Conservation (phyloP, 352 stramenopile genomes). For the Globisporangium canariense region DNA sequence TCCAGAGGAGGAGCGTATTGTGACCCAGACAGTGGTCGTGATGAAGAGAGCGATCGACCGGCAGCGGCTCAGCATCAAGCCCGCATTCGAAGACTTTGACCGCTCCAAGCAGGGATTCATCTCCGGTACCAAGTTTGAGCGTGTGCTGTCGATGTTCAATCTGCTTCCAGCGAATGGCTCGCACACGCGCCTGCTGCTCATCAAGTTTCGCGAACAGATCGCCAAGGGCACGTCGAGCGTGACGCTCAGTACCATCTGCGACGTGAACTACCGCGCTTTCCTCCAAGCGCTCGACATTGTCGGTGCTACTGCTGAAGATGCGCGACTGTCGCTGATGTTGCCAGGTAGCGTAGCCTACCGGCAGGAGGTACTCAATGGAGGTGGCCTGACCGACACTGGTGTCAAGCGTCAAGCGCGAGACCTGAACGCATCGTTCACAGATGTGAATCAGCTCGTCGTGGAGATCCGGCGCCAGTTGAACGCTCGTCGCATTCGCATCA, state of each 20-base stretch:
- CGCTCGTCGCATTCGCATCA: conserved; percentile 69
- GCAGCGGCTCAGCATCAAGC: conserved; percentile 75
- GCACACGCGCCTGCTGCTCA: conserved; percentile 46
- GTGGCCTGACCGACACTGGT: conserved; percentile 20
- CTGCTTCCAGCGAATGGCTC: conserved; percentile 47
- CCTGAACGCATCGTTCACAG: conserved; percentile 19
- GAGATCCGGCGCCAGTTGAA: conserved; percentile 64
- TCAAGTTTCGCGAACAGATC: conserved; percentile 76
- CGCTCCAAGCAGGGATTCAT: conserved; percentile 75
- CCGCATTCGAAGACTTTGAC: conserved; percentile 83
- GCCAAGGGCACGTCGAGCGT: conserved; percentile 29
- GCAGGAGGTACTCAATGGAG: conserved; percentile 48
- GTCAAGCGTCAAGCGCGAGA: conserved; percentile 27
- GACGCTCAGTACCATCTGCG: conserved; percentile 69
- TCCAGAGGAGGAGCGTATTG: conserved; percentile 39
- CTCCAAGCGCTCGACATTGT: conserved; percentile 61
- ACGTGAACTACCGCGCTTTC: conserved; percentile 84
- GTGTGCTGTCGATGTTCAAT: conserved; percentile 74
- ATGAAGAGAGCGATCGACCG: conserved; percentile 66
- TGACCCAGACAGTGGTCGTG: conserved; percentile 36
- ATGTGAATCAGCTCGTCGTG: conserved; percentile 45
- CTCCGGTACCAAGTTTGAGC: conserved; percentile 75
- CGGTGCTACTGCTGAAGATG: conserved; percentile 20
- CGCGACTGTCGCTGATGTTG: conserved; percentile 26
- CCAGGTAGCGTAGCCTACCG: conserved; percentile 60